Evolutionary conservation across 2,329 filamentous ascomycete genomes (phyloP).

Genomic region (Knoxdaviesia capensis): DNA sequence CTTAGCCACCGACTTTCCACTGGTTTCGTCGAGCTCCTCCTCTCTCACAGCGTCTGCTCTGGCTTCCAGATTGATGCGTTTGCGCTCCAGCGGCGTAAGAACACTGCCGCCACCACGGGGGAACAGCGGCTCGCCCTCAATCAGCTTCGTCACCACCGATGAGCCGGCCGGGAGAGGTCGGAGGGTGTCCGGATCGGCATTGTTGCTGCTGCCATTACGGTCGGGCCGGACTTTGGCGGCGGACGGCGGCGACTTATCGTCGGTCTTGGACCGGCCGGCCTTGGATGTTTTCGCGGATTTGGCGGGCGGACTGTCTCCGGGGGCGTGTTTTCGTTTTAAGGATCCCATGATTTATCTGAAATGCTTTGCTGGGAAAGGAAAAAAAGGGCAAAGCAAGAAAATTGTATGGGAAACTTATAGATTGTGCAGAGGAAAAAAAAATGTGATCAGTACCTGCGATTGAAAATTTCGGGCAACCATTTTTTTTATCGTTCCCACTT

Average conservation of each 20-base stretch:
- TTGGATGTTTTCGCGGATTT: conserved; percentile 26
- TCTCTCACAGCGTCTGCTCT: conserved; percentile 84
- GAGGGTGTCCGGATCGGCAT: conserved; percentile 6
- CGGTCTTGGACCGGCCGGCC: conserved; percentile 27
- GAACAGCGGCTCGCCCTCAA: conserved; percentile 75
- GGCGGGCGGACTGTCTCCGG: conserved; percentile 25
- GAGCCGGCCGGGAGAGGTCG: conserved; percentile 10
- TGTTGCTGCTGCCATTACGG: conserved; percentile 14
- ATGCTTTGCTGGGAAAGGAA: conserved; percentile 4
- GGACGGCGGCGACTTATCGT: conserved; percentile 10
- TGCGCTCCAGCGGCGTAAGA: conserved; percentile 82
- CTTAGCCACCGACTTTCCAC: conserved; percentile 11
- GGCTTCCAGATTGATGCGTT: conserved; percentile 87
- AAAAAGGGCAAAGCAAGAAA: background rate
- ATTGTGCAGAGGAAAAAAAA: too few relatives aligned
- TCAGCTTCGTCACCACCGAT: conserved; percentile 25
- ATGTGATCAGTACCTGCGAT: too few relatives aligned
- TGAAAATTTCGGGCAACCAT: too few relatives aligned
- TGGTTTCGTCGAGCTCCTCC: conserved; percentile 35
- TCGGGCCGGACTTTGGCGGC: conserved; percentile 13
- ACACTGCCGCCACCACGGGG: conserved; percentile 82
- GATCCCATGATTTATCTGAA: conserved; percentile 27
- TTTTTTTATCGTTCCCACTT: too few relatives aligned
- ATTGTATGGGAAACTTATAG: too few relatives aligned
- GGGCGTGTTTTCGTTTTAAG: conserved; percentile 37